A percentile compares a stretch with the other conserved stretches of the same genome.
Evolutionary conservation across 2,329 filamentous ascomycete species (phyloP).

Genomic region (Didymella segeticola): DNA sequence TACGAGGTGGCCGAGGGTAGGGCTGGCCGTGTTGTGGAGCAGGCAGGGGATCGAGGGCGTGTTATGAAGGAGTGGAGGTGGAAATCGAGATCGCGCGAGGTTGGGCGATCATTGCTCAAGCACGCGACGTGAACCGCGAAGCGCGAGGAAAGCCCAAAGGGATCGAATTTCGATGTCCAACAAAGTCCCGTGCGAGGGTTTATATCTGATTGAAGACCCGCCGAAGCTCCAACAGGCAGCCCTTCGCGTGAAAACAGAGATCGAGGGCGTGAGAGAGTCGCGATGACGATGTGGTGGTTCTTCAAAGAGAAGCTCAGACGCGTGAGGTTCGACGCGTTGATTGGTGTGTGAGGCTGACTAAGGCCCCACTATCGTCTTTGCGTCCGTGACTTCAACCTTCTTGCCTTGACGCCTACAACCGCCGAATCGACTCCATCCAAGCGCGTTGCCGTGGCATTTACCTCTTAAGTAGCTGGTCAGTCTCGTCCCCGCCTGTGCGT

Average conservation of each 20-base stretch:
- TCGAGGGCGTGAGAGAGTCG: conserved; percentile 18
- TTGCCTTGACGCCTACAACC: conserved; percentile 28
- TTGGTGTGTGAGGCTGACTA: conserved; percentile 27
- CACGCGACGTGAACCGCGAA: conserved; percentile 38
- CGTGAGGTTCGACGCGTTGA: conserved; percentile 28
- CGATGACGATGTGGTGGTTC: conserved; percentile 11
- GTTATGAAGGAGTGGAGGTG: conserved; percentile 24
- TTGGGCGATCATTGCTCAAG: conserved; percentile 45
- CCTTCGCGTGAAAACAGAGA: conserved; percentile 19
- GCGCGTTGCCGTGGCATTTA: conserved; percentile 39
- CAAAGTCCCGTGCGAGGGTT: background rate
- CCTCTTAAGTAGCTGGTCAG: conserved; percentile 30
- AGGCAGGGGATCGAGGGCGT: conserved; percentile 18
- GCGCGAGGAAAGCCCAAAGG: conserved; percentile 14
- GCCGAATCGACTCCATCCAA: conserved; percentile 34
- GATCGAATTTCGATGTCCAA: conserved; percentile 18
- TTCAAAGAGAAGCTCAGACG: conserved; percentile 30
- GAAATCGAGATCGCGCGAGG: conserved; percentile 38
- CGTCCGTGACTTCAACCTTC: conserved; percentile 30
- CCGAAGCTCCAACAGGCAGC: conserved; percentile 21
- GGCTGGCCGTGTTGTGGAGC: conserved; percentile 27
- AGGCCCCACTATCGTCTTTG: conserved; percentile 1
- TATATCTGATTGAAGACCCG: background rate
- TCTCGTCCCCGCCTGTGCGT: conserved; percentile 32
- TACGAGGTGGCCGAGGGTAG: conserved; percentile 22